Base-by-base conservation (phyloP, 805 yeast species). In the Saturnispora zaruensis region DNA sequence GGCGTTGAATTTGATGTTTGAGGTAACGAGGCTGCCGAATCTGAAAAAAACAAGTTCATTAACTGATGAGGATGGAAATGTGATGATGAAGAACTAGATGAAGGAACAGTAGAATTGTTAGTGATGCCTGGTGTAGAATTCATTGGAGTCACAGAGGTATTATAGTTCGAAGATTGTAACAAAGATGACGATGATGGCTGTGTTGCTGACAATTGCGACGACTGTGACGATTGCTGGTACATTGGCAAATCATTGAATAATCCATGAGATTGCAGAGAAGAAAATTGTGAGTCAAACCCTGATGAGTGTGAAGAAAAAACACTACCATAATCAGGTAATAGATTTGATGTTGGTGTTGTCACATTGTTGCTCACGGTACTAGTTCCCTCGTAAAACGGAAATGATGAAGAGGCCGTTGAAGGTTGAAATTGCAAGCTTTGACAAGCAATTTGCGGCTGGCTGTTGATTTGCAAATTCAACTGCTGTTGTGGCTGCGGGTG, bases 401-500 rank as follows among this genome's bases (percentile, higher is more conserved):
- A 41, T 30, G 23, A n/a, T 16, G 28, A 26, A 40, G 20, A 9
- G 6, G 34, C 14, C 1, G 30, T 20, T 16, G 44, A 32, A 14
- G 37, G 26, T 13, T 34, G 41, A 4, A 13, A 20, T 28, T 44
- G 28, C 32, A 20, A 18, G 4, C 13, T 18, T 36, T 36, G 40
- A 18, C 23, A 36, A 8, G 20, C 13, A 36, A 36, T 6, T 18
- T 36, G 40, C 20, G 16, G 16, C 18, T 36, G 40, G 13, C 23
- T 4, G 5, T 36, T 36, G 6, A 18, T 36, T 18, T 36, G 40
- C 5, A 23, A 36, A 7, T 18, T 18, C 11, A 36, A 36, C 7
- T 45, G 34, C 14, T 36, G 37, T 18, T 33, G 40, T 42, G 46
- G 55, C 43, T 49, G 49, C 5, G 46, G 44, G 44, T 49, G 51